Conservation (phyloP, 768 basidiomycete genomes). For the Panus rudis region DNA sequence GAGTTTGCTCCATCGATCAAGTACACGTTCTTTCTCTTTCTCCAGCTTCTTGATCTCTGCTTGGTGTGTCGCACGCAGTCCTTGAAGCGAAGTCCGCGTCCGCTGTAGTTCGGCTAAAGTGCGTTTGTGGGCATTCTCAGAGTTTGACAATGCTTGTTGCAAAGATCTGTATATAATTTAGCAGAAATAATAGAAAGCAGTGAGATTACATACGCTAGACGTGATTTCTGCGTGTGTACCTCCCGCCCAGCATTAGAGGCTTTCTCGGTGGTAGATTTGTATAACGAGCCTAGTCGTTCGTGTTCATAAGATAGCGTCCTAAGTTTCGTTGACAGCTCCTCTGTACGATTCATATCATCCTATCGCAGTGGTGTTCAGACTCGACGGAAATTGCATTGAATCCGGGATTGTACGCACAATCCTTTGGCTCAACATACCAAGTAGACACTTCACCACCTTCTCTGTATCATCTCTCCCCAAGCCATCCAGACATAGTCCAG, state of each 20-base stretch:
- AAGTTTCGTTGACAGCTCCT: constrained; percentile 66
- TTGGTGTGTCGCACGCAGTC: constrained; percentile 59
- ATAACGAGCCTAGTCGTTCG: constrained; percentile 64
- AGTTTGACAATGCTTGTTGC: constrained; percentile 47
- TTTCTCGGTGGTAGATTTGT: constrained; percentile 49
- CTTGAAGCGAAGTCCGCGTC: constrained; percentile 60
- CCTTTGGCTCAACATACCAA: constrained; percentile 69
- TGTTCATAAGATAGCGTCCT: constrained; percentile 77
- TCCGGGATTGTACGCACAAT: constrained; percentile 43
- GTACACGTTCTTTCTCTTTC: constrained; percentile 67
- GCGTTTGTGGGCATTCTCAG: constrained; percentile 65
- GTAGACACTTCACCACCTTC: constrained; percentile 62
- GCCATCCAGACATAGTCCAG: constrained; percentile 66
- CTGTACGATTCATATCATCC: constrained; percentile 76
- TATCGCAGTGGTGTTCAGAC: constrained; percentile 15
- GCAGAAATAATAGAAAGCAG: background rate
- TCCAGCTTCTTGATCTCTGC: constrained; percentile 77
- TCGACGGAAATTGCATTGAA: too few species aligned
- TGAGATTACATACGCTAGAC: constrained; percentile 48
- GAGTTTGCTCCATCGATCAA: constrained; percentile 70
- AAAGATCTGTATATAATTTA: constrained; percentile 27
- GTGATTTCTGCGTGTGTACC: constrained; percentile 63
- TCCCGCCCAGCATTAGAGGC: constrained; percentile 76
- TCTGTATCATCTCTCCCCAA: constrained; percentile 49
- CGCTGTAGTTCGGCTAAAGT: constrained; percentile 65